Conservation (phyloP, 352 stramenopile genomes). For the Phytophthora ohioensis region DNA sequence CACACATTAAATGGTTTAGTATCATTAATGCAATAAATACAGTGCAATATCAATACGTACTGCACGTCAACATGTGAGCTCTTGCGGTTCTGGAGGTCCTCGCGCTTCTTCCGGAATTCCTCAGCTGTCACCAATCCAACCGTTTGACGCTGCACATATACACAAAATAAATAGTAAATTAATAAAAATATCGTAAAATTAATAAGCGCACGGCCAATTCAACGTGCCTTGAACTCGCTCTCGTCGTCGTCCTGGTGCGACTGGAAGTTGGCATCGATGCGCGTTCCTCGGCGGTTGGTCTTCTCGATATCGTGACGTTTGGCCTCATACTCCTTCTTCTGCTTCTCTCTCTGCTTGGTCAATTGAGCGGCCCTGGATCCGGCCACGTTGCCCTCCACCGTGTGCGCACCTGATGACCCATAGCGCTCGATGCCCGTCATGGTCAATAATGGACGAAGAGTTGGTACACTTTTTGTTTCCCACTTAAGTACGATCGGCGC, state of each 20-base stretch:
- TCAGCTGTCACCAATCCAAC: constrained; percentile 95
- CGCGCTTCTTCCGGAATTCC: constrained; percentile 93
- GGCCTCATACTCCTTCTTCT: constrained; percentile 95
- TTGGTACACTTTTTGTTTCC: background rate
- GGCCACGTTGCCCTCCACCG: constrained; percentile 96
- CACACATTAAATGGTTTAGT: background rate
- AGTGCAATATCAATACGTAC: constrained; percentile 24
- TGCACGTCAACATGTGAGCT: constrained; percentile 37
- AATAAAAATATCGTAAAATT: background rate
- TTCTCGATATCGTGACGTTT: constrained; percentile 93
- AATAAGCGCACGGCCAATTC: background rate
- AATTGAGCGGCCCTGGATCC: constrained; percentile 91
- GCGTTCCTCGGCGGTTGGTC: constrained; percentile 76
- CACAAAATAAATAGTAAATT: background rate
- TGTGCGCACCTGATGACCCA: constrained; percentile 93
- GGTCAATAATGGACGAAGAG: background rate
- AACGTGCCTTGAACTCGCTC: constrained; percentile 83
- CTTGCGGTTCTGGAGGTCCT: constrained; percentile 70
- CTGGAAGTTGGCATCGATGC: constrained; percentile 94
- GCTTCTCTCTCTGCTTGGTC: constrained; percentile 92
- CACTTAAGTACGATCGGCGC: constrained; percentile 38
- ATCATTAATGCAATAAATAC: background rate
- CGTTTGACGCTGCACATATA: constrained; percentile 69
- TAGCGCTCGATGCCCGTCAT: constrained; percentile 85
- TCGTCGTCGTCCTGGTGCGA: constrained; percentile 84